Conservation (phyloP, 306 rosid species). For the Lathyrus aphaca region DNA sequence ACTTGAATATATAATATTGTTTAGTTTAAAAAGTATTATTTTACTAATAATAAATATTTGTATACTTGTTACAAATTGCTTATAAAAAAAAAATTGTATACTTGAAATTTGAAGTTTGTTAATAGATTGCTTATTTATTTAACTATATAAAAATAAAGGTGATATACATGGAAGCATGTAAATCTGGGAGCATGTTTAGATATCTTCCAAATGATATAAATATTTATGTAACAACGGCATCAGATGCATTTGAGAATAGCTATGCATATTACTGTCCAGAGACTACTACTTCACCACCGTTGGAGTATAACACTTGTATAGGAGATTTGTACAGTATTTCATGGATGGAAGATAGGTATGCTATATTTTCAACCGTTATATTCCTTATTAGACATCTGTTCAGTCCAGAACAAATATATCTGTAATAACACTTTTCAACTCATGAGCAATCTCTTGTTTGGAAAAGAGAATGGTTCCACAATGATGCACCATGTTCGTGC, state of each 20-base stretch:
- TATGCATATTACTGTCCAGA: conserved; percentile 56
- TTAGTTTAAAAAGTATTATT: too few species aligned
- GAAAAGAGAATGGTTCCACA: conserved; percentile 35
- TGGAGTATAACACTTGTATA: conserved; percentile 50
- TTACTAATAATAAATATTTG: too few species aligned
- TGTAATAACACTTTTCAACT: conserved; percentile 30
- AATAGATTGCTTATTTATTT: too few species aligned
- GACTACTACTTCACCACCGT: not conserved
- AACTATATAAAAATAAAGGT: conserved; percentile 40
- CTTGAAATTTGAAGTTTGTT: not conserved
- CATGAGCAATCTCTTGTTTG: conserved; percentile 54
- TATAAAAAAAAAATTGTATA: too few species aligned
- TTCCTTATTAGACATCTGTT: too few species aligned
- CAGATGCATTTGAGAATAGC: conserved; percentile 58
- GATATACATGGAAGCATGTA: conserved; percentile 79
- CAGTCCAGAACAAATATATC: too few species aligned
- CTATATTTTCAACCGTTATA: too few species aligned
- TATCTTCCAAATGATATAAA: conserved; percentile 54
- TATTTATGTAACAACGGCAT: conserved; percentile 66
- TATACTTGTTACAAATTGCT: too few species aligned
- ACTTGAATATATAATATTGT: too few species aligned
- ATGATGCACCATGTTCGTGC: conserved; percentile 46
- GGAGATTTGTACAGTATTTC: conserved; percentile 72
- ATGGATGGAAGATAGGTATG: conserved; percentile 87
- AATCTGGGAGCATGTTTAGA: conserved; percentile 79